Evolutionary conservation across 2,329 filamentous ascomycete genomes (phyloP), one percentile per base, ranked within the genome.

Genomic region (Cercospora zeina): DNA sequence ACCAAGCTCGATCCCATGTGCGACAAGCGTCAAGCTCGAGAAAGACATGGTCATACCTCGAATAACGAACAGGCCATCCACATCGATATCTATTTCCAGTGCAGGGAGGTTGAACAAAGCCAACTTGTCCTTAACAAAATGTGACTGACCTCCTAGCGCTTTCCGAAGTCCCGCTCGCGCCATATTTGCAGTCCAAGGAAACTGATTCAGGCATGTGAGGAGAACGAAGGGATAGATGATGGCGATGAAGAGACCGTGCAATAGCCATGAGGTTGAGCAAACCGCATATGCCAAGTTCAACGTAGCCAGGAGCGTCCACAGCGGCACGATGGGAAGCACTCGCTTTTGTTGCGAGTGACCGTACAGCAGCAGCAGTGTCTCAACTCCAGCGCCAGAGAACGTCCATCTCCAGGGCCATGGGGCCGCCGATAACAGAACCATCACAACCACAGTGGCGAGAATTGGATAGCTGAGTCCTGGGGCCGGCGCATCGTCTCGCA

Each of bases 1-100:
- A 16, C 81, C 82, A 4, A 83, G 78, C 66, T 85, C 82, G 27
- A 84, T 74, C 1, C 82, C 81, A 71, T 84, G 81, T 2, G 80
- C 80, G 4, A 79, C 76, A 27, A 82, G 73, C 3, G 78, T 83
- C 59, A 85, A 67, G 5, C 74, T 80, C 1, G 80, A 81, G 2
- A 84, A 69, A 0, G 77, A 80, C n/a, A 84, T 73, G 0, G 82
- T 83, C 3, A 82, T 68, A 0, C 81, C 82, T n/a, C 82, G 75
- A 42, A 84, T 75, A 6, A 82, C 80, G 67, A 84, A 78, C 16
- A 84, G 71, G 0, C 82, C 82, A 64, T 81, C 77, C 13, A 83
- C 80, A 27, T 82, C 80, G 0, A 78, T 81, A 65, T 84, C 82
- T 47, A 84, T 83, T 66, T 84, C 82, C 57, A 84, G 69, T 1